Base-by-base conservation (phyloP, 2,329 filamentous ascomycete species). In the Aaosphaeria pasadenensis region DNA sequence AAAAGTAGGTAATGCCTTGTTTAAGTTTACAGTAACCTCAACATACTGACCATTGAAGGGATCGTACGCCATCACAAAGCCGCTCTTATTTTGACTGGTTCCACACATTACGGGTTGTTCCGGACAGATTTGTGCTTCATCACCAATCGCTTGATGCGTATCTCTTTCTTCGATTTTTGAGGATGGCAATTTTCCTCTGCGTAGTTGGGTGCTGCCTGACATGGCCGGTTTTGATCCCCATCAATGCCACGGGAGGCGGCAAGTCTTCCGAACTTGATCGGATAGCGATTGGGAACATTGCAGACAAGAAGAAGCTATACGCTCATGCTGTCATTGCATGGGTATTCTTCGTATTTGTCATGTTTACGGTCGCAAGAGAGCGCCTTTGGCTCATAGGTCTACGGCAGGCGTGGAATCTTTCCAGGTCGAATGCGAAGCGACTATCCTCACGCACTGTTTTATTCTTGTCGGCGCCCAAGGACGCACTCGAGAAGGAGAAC, bases 101-200 rank as follows among this genome's bases (percentile, higher is more conserved):
- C 35, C 64, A 67, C 29, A 70, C 76, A 1, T 81, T 82, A 59
- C 71, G 75, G 45, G 72, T 73, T 39, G 69, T 84, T 17, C 77
- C 80, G 4, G 91, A 97, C 66, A 84, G 85, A 38, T 90, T 89
- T 63, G 83, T 91, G 29, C 82, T 97, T 24, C 89, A 94, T 62
- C 90, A 96, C 74, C 89, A 92, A 67, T 95, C 91, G 0, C 82
- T 99, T 53, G 92, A 99, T 67, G 88, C 88, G 31, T 97, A 92
- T 70, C 84, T 97, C 44, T 90, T 95, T 68, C 78, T 97, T 30
- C 89, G 92, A 33, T 96, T 92, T 63, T 74, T 97, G 54, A 89
- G 91, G 63, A 86, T 94, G 46, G 76, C 86, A 30, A 82, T 86
- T 46, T 79, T 87, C 50, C 87, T 95, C 56, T 91, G 87, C 71